Conservation (phyloP, 2,329 filamentous ascomycete genomes). For the Alternaria triticina region DNA sequence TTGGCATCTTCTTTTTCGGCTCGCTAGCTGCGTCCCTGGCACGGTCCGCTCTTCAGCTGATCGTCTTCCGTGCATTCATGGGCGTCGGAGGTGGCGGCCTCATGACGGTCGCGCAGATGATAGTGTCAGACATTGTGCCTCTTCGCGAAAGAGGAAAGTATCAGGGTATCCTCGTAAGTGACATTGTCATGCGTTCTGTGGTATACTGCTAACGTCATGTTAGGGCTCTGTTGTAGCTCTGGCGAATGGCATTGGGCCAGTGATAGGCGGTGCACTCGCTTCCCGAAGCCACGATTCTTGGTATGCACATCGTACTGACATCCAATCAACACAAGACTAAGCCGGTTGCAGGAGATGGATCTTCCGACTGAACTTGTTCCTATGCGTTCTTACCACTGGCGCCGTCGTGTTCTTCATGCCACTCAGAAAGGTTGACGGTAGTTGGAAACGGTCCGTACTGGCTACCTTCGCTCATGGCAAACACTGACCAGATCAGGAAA, state of each 20-base stretch:
- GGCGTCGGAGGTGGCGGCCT: conserved; percentile 70
- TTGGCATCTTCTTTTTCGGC: conserved; percentile 57
- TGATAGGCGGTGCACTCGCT: conserved; percentile 35
- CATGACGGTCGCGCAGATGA: conserved; percentile 50
- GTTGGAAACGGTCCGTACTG: conserved; percentile 56
- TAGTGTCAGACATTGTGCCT: conserved; percentile 47
- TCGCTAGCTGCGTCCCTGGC: conserved; percentile 64
- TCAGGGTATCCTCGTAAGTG: conserved; percentile 40
- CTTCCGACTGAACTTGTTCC: conserved; percentile 46
- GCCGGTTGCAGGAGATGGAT: conserved; percentile 22
- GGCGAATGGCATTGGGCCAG: conserved; percentile 34
- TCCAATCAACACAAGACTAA: neutral
- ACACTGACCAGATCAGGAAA: conserved; percentile 19
- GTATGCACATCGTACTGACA: conserved; percentile 1
- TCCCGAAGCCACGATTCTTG: conserved; percentile 26
- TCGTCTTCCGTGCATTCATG: conserved; percentile 65
- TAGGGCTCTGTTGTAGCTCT: conserved; percentile 45
- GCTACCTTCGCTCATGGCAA: neutral
- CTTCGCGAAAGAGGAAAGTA: conserved; percentile 49
- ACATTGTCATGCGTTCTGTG: neutral
- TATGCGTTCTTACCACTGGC: conserved; percentile 21
- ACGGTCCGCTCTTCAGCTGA: conserved; percentile 59
- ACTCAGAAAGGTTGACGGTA: conserved; percentile 54
- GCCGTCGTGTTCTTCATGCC: conserved; percentile 33
- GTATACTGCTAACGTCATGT: neutral